phyloP scores from a whole-genome alignment of 257 asterid genomes.

The Solanum rostratum region DNA sequence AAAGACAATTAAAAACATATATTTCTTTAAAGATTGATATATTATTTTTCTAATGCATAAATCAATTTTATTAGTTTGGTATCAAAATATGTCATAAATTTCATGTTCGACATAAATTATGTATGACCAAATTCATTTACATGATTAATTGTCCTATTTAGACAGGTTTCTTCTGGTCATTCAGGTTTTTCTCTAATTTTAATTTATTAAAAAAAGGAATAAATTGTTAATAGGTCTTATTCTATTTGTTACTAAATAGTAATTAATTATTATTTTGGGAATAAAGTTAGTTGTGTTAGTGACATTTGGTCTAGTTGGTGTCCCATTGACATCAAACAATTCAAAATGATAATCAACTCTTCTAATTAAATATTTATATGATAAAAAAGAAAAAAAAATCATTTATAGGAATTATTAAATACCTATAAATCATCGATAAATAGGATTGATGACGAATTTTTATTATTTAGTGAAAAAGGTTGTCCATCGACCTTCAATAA shows the following conservation, averaged over 20 bases:
- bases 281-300: not conserved
- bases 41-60: not conserved
- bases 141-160: not conserved
- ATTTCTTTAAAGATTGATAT: not conserved
- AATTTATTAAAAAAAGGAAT: not conserved
- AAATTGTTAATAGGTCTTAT: not conserved
- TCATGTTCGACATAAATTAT: not conserved
- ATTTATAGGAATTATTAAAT: not conserved
- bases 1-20: not conserved
- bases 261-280: not conserved
- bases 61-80: not conserved
- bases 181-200: not conserved
- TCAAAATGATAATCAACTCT: not conserved
- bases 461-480: no score
- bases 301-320: not conserved
- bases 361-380: not conserved
- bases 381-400: not conserved
- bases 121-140: not conserved
- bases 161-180: not conserved
- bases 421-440: no score
- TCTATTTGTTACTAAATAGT: not conserved
- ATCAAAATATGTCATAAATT: not conserved
- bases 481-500: no score
- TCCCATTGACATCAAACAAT: not conserved
- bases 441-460: no score